A percentile compares a stretch with the other conserved stretches of the same genome.
These are phyloP conservation scores for Tetracentron sinense DNA, from an alignment of 164 flowering plant genomes.

Conservation along the genomic window DNA sequence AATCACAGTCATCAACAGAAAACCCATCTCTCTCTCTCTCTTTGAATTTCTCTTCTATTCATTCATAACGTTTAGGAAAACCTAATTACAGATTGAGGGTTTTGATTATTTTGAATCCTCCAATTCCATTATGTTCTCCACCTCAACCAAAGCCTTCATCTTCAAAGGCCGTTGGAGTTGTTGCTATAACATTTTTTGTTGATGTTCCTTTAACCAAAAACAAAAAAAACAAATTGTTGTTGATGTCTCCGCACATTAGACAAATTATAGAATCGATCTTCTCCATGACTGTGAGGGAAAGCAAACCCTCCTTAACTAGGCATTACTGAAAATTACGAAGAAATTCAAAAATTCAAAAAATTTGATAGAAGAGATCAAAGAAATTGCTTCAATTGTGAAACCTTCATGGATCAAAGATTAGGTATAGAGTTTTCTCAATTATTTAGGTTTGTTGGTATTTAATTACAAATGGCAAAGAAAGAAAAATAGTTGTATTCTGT, in stretches of 20 bases:
- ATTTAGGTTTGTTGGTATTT: background rate
- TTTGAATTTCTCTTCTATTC: no score
- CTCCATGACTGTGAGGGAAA: slow-evolving; percentile 24
- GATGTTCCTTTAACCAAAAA: slow-evolving; percentile 9
- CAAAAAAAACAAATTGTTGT: no score
- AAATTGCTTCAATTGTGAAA: background rate
- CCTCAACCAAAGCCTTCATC: slow-evolving; percentile 7
- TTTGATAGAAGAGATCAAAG: background rate
- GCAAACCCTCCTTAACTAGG: slow-evolving; percentile 25
- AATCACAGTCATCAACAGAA: no score
- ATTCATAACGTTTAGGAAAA: no score
- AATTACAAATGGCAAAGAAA: background rate
- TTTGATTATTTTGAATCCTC: slow-evolving; percentile 11
- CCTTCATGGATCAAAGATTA: background rate
- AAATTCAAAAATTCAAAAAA: background rate
- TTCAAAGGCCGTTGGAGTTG: slow-evolving; percentile 5
- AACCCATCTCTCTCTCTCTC: no score
- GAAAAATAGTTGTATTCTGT: no score
- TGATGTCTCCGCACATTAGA: slow-evolving; percentile 29
- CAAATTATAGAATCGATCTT: slow-evolving; percentile 38
- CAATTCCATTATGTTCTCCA: slow-evolving; percentile 11
- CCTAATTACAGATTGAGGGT: slow-evolving; percentile 11
- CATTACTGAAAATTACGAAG: slow-evolving; percentile 16
- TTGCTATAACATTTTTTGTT: slow-evolving; percentile 13
- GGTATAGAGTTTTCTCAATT: background rate